These are phyloP conservation scores for Puccinellia tenuiflora DNA, from an alignment of 176 grass and related monocot species.

Conservation along the genomic window DNA sequence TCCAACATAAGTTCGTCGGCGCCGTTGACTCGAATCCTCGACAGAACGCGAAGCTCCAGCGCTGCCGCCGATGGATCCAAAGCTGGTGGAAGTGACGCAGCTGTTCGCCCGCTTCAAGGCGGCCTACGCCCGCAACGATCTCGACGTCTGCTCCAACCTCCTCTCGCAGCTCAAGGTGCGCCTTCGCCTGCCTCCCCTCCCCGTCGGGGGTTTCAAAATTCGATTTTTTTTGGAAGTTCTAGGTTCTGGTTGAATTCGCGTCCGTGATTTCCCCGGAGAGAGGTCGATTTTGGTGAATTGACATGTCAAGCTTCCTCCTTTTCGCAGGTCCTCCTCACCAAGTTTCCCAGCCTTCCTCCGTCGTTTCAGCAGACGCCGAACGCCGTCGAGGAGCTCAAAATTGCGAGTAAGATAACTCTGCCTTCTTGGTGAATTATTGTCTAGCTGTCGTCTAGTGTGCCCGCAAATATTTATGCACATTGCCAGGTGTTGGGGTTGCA, in stretches of 20 bases:
- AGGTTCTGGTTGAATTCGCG: background rate
- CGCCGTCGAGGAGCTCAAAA: slow-evolving; percentile 62
- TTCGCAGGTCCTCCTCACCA: slow-evolving; percentile 73
- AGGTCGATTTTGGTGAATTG: background rate
- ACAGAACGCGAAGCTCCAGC: background rate
- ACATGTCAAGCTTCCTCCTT: background rate
- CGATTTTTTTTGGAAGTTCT: background rate
- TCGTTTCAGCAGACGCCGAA: slow-evolving; percentile 67
- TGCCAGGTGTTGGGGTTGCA: background rate
- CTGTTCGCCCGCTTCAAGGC: slow-evolving; percentile 82
- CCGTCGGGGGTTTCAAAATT: background rate
- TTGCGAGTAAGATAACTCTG: slow-evolving; percentile 57
- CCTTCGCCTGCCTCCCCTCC: background rate
- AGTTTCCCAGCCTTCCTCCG: slow-evolving; percentile 77
- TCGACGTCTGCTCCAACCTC: slow-evolving; percentile 42
- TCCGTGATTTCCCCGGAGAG: background rate
- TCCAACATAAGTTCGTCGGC: background rate
- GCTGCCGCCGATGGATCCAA: slow-evolving; percentile 65
- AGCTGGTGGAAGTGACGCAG: slow-evolving; percentile 65
- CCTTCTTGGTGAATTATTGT: background rate
- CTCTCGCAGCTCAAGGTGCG: slow-evolving; percentile 93
- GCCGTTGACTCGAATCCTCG: background rate
- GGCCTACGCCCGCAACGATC: slow-evolving; percentile 53
- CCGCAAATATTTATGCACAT: background rate
- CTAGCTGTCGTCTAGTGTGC: background rate